A percentile compares a stretch with the other conserved stretches of the same genome.
Evolutionary conservation across 2,329 filamentous ascomycete species (phyloP).

Genomic region (Pseudocercospora vitis): DNA sequence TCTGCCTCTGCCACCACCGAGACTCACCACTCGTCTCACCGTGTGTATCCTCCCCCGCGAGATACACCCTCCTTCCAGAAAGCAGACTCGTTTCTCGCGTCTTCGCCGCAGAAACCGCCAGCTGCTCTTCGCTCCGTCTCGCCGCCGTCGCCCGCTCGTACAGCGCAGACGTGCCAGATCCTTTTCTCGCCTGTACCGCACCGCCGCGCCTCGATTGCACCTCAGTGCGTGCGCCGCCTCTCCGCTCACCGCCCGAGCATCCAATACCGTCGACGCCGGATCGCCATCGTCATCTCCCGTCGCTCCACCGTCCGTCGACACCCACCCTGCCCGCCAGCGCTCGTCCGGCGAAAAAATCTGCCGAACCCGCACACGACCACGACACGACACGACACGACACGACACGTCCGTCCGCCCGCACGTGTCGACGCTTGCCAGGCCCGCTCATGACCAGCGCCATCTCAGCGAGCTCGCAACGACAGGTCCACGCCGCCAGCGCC

Average conservation of each 20-base stretch:
- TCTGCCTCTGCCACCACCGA: background rate
- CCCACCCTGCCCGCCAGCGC: background rate
- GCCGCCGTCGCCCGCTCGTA: background rate
- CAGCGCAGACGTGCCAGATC: background rate
- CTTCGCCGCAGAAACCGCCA: background rate
- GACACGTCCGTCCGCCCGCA: slow-evolving; percentile 9
- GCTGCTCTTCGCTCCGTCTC: background rate
- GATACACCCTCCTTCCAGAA: slow-evolving; percentile 11
- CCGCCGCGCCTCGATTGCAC: slow-evolving; percentile 9
- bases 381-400: too few relatives aligned
- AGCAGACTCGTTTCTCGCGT: slow-evolving; percentile 8
- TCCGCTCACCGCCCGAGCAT: slow-evolving; percentile 17
- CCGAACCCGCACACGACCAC: background rate
- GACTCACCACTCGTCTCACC: slow-evolving; percentile 2
- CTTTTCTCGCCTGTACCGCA: too few relatives aligned
- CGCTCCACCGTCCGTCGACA: slow-evolving; percentile 9
- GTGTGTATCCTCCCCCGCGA: slow-evolving; percentile 10
- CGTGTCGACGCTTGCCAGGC: slow-evolving; percentile 12
- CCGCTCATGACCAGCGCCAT: slow-evolving; percentile 63
- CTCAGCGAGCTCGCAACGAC: slow-evolving; percentile 50
- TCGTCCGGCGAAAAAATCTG: background rate
- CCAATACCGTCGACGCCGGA: slow-evolving; percentile 10
- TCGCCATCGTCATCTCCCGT: slow-evolving; percentile 4
- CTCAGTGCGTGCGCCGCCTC: background rate
- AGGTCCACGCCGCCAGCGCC: slow-evolving; percentile 51